phyloP scores from a whole-genome alignment of 78 protist genomes.

The Creolimax fragrantissima region DNA sequence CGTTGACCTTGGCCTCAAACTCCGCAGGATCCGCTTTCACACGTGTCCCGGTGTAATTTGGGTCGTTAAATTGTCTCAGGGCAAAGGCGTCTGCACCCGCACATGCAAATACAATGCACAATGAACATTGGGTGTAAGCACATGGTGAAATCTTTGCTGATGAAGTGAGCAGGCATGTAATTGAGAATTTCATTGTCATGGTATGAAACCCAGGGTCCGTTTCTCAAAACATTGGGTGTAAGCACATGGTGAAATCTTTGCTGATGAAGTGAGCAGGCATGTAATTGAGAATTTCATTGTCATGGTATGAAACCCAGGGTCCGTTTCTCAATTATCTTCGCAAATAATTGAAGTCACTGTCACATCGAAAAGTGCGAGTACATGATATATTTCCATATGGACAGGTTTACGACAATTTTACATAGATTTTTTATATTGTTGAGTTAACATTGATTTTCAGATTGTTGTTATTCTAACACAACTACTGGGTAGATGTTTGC shows the following conservation, averaged over 20 bases:
- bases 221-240: neutral
- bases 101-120: neutral
- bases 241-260: neutral
- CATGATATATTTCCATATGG: too few relatives aligned
- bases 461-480: too few relatives aligned
- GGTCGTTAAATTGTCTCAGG: neutral
- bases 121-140: neutral
- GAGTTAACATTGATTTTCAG: too few relatives aligned
- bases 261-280: neutral
- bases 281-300: neutral
- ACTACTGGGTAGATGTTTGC: too few relatives aligned
- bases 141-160: neutral
- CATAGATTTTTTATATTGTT: too few relatives aligned
- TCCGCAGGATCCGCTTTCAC: neutral
- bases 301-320: neutral
- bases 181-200: neutral
- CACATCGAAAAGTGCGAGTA: too few relatives aligned
- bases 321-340: too few relatives aligned
- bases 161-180: neutral
- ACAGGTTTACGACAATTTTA: too few relatives aligned
- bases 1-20: neutral
- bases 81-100: neutral
- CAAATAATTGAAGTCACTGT: neutral
- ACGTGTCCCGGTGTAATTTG: neutral
- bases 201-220: too few relatives aligned